Evolutionary conservation across 768 basidiomycete species (phyloP).

Genomic region (Antrodiella citrinella): DNA sequence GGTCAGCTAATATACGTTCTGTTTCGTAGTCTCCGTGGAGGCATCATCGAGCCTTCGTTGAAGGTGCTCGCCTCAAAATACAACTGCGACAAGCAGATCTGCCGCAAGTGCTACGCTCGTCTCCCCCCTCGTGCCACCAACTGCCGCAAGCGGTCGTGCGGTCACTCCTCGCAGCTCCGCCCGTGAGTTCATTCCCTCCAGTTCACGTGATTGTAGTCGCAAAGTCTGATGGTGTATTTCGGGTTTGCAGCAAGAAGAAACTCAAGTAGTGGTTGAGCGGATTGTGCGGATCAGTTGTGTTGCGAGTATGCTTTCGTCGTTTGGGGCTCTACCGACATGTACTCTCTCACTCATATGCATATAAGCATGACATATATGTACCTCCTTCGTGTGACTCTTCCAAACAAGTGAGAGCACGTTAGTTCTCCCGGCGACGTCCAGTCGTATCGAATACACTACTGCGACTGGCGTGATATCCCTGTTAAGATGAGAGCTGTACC

Average conservation of each 20-base stretch:
- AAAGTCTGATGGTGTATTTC: neutral
- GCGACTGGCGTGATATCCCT: too few species aligned
- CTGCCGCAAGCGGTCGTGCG: constrained; percentile 93
- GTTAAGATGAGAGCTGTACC: too few species aligned
- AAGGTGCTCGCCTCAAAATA: constrained; percentile 96
- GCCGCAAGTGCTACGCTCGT: constrained; percentile 99
- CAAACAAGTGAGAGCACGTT: too few species aligned
- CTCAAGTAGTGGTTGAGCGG: constrained; percentile 62
- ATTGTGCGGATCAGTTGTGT: neutral
- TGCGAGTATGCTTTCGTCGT: neutral
- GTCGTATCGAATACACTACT: too few species aligned
- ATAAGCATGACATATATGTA: neutral
- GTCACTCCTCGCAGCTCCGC: constrained; percentile 85
- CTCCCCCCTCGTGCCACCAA: constrained; percentile 99
- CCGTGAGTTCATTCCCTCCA: constrained; percentile 49
- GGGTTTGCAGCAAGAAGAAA: constrained; percentile 77
- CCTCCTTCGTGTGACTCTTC: neutral
- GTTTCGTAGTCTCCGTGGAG: constrained; percentile 77
- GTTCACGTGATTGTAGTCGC: constrained; percentile 3
- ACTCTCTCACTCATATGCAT: neutral
- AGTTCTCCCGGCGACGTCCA: too few species aligned
- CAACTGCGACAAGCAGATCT: constrained; percentile 99
- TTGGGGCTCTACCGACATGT: neutral
- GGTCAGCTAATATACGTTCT: neutral
- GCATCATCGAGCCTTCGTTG: constrained; percentile 98